Base-by-base conservation (phyloP, 2,329 filamentous ascomycete genomes). In the Alternaria ventricosa region DNA sequence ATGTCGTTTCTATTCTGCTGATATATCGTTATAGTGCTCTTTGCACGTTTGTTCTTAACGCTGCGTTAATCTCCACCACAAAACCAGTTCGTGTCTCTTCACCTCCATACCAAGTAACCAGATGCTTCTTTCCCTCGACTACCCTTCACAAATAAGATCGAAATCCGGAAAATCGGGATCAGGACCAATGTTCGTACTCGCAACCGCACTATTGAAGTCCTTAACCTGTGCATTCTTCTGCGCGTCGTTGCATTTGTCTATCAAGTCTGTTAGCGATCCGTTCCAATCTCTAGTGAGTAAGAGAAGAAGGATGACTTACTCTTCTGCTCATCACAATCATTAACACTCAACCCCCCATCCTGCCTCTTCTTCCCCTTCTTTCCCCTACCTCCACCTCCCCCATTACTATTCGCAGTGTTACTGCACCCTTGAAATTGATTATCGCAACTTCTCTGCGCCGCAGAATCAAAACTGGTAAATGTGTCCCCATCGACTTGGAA, bases 361-460 rank as follows among this genome's bases (percentile, higher is more conserved):
- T 65, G 64, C 55, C 47, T 65, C 33, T 61, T 64, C 9, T 27
- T 49, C n/a, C 53, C 41, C 25, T 30, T 54, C 15, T 60, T 53
- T 4, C 55, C 51, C 6, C 36, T 41, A 15, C n/a, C 36, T 25
- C 49, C 57, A 36, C 23, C 18, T 8, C 61, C 46, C 23, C 57
- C 61, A 45, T 50, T 61, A 8, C 27, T 84, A 67, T 89, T 80
- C 45, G 77, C 77, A 54, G 54, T 49, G 30, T 66, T 12, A 30
- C 84, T 80, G 75, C 89, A 91, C 8, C 76, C 78, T 73, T 89
- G 88, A 77, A 88, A 86, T 81, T 91, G 87, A 51, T 88, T 85
- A 65, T 88, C 85, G 72, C 89, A 92, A 25, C 87, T 86, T 50
- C 89, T 83, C 79, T 89, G 85, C 41, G 84, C 81, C 18, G 89